Evolutionary conservation across 2,329 filamentous ascomycete species (phyloP).

Genomic region (Aspergillus ochraceus): DNA sequence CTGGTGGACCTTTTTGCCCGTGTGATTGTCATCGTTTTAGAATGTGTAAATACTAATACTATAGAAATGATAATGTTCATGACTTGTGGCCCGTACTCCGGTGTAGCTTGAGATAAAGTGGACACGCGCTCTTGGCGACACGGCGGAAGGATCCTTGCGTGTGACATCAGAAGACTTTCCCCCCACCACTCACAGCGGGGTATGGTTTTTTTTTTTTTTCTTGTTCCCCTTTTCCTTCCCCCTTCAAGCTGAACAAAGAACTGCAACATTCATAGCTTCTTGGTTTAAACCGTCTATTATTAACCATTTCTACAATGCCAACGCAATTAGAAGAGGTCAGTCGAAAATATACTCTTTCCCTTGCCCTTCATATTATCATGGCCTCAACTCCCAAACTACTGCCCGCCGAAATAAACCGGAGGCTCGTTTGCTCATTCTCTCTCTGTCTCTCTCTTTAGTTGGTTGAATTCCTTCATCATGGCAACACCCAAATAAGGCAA

Average conservation of each 20-base stretch:
- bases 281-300: not conserved
- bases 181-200: not conserved
- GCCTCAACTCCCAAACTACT: not conserved
- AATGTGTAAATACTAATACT: no score
- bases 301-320: slow-evolving; percentile 57
- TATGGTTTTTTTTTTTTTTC: not conserved
- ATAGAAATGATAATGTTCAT: no score
- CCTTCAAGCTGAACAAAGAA: not conserved
- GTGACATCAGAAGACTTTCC: not conserved
- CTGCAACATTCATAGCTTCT: not conserved
- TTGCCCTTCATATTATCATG: not conserved
- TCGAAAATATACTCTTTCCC: not conserved
- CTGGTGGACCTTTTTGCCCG: no score
- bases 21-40: no score
- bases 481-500: slow-evolving; percentile 85
- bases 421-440: not conserved
- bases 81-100: no score
- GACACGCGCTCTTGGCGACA: not conserved
- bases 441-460: slow-evolving; percentile 11
- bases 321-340: slow-evolving; percentile 74
- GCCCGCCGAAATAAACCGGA: not conserved
- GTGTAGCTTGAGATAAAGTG: no score
- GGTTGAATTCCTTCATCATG: slow-evolving; percentile 89
- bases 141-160: not conserved
- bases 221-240: not conserved